A percentile compares a stretch with the other conserved stretches of the same genome.
Evolutionary conservation across 108 stramenopile genomes (phyloP).

Genomic region (Mediolabrus comicus): DNA sequence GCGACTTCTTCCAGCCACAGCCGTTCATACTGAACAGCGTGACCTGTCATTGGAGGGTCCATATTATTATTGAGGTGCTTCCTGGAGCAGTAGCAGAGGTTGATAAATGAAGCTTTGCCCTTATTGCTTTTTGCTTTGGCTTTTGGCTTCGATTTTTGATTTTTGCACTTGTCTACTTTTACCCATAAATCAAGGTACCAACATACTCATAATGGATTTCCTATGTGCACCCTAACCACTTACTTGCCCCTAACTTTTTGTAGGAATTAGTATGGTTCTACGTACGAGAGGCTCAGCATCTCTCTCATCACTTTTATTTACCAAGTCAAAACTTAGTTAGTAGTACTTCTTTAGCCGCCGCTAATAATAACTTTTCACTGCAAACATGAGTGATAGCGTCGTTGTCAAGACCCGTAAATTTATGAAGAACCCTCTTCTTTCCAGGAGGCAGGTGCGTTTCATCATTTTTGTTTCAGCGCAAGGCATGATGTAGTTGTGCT

Average conservation of each 20-base stretch:
- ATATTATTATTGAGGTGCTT: too few relatives aligned
- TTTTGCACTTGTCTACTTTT: too few relatives aligned
- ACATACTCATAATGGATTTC: too few relatives aligned
- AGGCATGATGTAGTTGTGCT: neutral
- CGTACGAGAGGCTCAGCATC: too few relatives aligned
- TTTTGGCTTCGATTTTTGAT: too few relatives aligned
- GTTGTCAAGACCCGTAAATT: conserved; percentile 98
- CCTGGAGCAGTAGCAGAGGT: too few relatives aligned
- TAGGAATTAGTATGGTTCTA: too few relatives aligned
- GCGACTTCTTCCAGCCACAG: conserved; percentile 27
- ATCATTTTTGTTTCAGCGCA: neutral
- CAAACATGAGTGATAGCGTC: conserved; percentile 79
- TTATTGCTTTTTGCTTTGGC: neutral
- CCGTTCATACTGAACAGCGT: conserved; percentile 27
- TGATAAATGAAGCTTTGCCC: too few relatives aligned
- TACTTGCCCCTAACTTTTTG: neutral
- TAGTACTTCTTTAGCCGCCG: neutral
- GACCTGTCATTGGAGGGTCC: conserved; percentile 23
- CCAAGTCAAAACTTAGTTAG: neutral
- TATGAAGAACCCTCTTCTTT: conserved; percentile 96
- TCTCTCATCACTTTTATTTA: neutral
- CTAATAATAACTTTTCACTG: neutral
- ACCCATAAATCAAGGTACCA: too few relatives aligned
- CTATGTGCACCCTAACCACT: neutral
- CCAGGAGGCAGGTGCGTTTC: conserved; percentile 92